Conservation (phyloP, 257 asterid genomes). For the Rehmannia glutinosa region DNA sequence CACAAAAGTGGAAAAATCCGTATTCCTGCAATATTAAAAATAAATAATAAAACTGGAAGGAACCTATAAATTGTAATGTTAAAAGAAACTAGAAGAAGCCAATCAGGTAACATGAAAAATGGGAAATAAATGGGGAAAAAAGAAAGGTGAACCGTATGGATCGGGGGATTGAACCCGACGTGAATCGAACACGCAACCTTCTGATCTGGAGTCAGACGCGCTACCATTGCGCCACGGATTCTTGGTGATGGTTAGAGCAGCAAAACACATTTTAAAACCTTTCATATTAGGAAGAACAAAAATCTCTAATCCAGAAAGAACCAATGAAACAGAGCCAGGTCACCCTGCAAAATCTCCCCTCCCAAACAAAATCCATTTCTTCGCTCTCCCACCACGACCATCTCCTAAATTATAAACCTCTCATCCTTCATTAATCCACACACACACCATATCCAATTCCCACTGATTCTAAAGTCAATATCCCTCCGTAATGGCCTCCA, state of each 20-base stretch:
- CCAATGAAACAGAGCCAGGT: constrained; percentile 62
- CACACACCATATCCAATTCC: neutral
- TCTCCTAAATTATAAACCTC: constrained; percentile 25
- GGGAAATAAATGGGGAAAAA: too few relatives aligned
- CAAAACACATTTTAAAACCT: too few relatives aligned
- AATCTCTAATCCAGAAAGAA: constrained; percentile 50
- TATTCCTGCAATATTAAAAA: too few relatives aligned
- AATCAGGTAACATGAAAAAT: too few relatives aligned
- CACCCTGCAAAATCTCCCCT: constrained; percentile 55
- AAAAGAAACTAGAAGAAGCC: too few relatives aligned
- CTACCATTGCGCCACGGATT: constrained; percentile 99
- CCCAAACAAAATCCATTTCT: constrained; percentile 46
- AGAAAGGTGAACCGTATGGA: too few relatives aligned
- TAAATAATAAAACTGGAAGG: too few relatives aligned
- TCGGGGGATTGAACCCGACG: constrained; percentile 85
- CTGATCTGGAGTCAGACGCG: constrained; percentile 99
- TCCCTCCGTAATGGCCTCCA: constrained; percentile 55
- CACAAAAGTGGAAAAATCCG: too few relatives aligned
- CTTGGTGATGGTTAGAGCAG: neutral
- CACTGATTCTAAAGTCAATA: neutral
- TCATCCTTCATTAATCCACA: constrained; percentile 14
- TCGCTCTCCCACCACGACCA: neutral
- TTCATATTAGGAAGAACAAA: too few relatives aligned
- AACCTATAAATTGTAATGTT: too few relatives aligned
- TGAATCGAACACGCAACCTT: constrained; percentile 99